Conservation (phyloP, 2,329 filamentous ascomycete species). For the Rhynchosporium secalis region DNA sequence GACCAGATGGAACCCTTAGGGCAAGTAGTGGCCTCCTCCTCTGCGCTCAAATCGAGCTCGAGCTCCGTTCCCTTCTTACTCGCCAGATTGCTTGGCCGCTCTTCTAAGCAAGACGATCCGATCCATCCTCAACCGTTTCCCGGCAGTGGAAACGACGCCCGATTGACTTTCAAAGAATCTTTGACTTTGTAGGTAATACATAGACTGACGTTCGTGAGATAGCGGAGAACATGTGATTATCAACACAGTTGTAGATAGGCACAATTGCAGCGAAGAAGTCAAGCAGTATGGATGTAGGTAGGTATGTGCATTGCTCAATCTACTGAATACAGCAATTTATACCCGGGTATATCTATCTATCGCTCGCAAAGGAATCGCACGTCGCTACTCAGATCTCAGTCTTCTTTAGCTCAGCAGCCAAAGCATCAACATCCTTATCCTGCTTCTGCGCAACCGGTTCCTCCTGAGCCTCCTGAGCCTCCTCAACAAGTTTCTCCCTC, state of each 20-base stretch:
- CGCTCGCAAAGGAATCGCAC: not conserved
- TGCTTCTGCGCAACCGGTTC: conserved; percentile 70
- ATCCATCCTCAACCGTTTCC: too few species aligned
- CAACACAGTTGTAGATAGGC: not conserved
- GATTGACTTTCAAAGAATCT: too few species aligned
- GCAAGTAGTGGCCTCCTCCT: not conserved
- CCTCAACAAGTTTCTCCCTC: conserved; percentile 67
- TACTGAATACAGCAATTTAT: not conserved
- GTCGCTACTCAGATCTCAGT: conserved; percentile 39
- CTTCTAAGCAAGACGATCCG: too few species aligned
- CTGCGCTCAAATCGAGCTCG: not conserved
- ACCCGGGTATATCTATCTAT: conserved; percentile 15
- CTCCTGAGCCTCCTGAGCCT: conserved; percentile 70
- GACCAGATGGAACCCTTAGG: not conserved
- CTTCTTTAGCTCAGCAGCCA: conserved; percentile 76
- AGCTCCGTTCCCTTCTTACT: too few species aligned
- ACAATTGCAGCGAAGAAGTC: not conserved
- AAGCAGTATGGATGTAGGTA: not conserved
- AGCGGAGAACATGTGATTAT: not conserved
- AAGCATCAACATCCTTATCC: conserved; percentile 76
- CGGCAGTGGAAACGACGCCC: too few species aligned
- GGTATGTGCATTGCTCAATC: conserved; percentile 15
- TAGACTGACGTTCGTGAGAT: too few species aligned
- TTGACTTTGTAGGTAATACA: too few species aligned
- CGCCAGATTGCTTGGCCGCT: too few species aligned